Conservation (phyloP, 2,329 filamentous ascomycete genomes). For the Colletotrichum orbiculare region DNA sequence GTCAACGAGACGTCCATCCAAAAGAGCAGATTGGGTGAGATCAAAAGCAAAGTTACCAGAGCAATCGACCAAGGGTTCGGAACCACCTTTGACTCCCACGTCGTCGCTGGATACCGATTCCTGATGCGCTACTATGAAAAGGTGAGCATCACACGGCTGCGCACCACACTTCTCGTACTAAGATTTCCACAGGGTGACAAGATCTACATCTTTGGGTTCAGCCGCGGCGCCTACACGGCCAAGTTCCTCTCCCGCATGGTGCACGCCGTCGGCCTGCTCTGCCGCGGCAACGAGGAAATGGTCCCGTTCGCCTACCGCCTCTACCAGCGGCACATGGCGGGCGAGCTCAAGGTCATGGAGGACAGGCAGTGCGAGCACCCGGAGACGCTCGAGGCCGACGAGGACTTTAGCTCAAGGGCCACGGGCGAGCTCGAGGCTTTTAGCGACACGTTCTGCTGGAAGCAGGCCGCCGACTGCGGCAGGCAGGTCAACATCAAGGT, state of each 20-base stretch:
- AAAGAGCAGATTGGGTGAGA: slow-evolving; percentile 45
- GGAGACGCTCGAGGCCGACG: slow-evolving; percentile 35
- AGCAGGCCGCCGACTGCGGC: slow-evolving; percentile 39
- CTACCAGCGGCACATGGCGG: slow-evolving; percentile 53
- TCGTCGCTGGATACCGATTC: slow-evolving; percentile 64
- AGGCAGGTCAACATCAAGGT: slow-evolving; percentile 54
- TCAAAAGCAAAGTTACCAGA: slow-evolving; percentile 49
- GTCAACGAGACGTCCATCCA: slow-evolving; percentile 54
- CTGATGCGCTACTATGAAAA: slow-evolving; percentile 63
- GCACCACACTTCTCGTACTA: not conserved
- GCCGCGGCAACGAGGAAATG: slow-evolving; percentile 64
- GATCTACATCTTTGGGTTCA: slow-evolving; percentile 67
- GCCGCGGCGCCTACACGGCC: slow-evolving; percentile 62
- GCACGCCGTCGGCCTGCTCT: slow-evolving; percentile 59
- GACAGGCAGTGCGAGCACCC: slow-evolving; percentile 20
- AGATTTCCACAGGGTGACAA: slow-evolving; percentile 51
- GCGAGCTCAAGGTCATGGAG: slow-evolving; percentile 47
- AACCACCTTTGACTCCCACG: slow-evolving; percentile 61
- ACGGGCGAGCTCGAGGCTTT: slow-evolving; percentile 44
- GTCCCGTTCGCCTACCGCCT: slow-evolving; percentile 60
- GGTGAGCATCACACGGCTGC: slow-evolving; percentile 39
- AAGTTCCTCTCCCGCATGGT: slow-evolving; percentile 64
- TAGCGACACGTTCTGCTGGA: slow-evolving; percentile 59
- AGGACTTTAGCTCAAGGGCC: slow-evolving; percentile 38
- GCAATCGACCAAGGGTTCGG: slow-evolving; percentile 56